Evolutionary conservation across 179 eudicot genomes (phyloP).

Genomic region (Sideroxylon spinosum): DNA sequence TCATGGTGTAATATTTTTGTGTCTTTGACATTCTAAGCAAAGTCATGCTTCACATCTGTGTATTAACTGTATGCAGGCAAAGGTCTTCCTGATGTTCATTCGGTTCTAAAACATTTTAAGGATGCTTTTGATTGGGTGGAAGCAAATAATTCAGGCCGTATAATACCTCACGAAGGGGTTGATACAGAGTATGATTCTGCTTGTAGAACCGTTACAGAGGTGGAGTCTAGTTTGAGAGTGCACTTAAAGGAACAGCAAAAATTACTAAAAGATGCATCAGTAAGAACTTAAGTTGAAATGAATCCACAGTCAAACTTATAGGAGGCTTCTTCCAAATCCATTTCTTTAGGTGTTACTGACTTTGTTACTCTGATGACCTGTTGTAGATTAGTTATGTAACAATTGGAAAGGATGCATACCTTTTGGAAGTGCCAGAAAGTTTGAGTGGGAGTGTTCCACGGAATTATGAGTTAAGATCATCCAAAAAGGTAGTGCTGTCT

Average conservation of each 20-base stretch:
- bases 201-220: slow-evolving; percentile 47
- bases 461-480: slow-evolving; percentile 78
- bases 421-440: slow-evolving; percentile 83
- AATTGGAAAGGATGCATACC: slow-evolving; percentile 86
- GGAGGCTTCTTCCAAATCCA: slow-evolving; percentile 15
- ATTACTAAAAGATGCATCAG: slow-evolving; percentile 65
- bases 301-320: slow-evolving; percentile 10
- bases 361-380: slow-evolving; percentile 11
- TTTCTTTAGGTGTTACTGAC: slow-evolving; percentile 14
- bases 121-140: slow-evolving; percentile 92
- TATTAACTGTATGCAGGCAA: slow-evolving; percentile 46
- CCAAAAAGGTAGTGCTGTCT: slow-evolving; percentile 66
- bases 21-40: not conserved
- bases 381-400: slow-evolving; percentile 73
- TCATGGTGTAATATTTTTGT: not conserved
- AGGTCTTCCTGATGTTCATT: slow-evolving; percentile 65
- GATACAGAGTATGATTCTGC: slow-evolving; percentile 81
- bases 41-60: slow-evolving; percentile 23
- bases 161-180: slow-evolving; percentile 78
- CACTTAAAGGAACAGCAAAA: slow-evolving; percentile 81
- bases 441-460: slow-evolving; percentile 47
- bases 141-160: slow-evolving; percentile 83
- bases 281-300: slow-evolving; percentile 30
- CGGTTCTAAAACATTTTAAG: slow-evolving; percentile 61
- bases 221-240: slow-evolving; percentile 51